Evolutionary conservation across 2,329 filamentous ascomycete genomes (phyloP).

Genomic region (Venturiaceae sp.): DNA sequence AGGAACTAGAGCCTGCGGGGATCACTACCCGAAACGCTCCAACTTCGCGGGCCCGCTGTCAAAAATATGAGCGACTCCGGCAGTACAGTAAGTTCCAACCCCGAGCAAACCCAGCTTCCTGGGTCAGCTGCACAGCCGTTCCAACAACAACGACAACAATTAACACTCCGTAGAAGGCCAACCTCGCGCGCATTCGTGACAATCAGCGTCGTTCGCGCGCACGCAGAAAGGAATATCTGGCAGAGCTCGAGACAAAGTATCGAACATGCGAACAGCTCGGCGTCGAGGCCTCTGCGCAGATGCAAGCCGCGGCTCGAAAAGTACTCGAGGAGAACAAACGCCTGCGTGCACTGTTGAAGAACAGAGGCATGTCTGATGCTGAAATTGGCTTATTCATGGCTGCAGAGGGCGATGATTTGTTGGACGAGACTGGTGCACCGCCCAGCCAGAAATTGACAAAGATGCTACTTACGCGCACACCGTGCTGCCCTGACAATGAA

Average conservation of each 20-base stretch:
- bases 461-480: neutral
- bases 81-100: too few relatives aligned
- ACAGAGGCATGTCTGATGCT: constrained; percentile 47
- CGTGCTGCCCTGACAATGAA: neutral
- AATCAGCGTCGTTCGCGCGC: constrained; percentile 71
- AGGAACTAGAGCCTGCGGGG: too few relatives aligned
- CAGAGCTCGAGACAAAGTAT: constrained; percentile 57
- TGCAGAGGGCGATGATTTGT: too few relatives aligned
- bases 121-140: too few relatives aligned
- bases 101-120: too few relatives aligned
- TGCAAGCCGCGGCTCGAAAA: constrained; percentile 58
- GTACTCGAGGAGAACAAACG: constrained; percentile 62
- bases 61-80: too few relatives aligned
- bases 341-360: constrained; percentile 48
- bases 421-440: too few relatives aligned
- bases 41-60: too few relatives aligned
- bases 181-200: constrained; percentile 56
- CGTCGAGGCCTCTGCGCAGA: constrained; percentile 59
- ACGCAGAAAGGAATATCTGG: constrained; percentile 62
- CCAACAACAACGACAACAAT: neutral
- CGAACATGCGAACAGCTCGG: constrained; percentile 55
- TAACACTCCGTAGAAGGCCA: constrained; percentile 11
- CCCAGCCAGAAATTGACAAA: neutral
- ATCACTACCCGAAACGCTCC: too few relatives aligned
- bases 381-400: constrained; percentile 33